These are phyloP conservation scores for Apiospora saccharicola DNA, from an alignment of 2,329 filamentous ascomycete genomes.

Conservation along the genomic window DNA sequence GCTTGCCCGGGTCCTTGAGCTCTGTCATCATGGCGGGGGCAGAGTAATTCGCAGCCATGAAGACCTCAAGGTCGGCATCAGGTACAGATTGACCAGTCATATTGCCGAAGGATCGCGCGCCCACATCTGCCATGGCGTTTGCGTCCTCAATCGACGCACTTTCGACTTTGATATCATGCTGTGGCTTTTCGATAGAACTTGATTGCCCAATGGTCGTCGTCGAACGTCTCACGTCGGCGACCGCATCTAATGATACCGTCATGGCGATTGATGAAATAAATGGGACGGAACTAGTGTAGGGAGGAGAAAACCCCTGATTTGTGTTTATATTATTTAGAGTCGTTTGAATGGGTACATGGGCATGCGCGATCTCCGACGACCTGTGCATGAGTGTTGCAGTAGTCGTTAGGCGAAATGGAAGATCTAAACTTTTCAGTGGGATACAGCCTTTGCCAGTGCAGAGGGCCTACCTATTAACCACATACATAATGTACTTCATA, in stretches of 20 bases:
- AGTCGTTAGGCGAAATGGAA: neutral
- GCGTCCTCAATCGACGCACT: neutral
- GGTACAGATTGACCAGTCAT: neutral
- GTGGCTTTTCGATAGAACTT: neutral
- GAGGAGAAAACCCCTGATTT: neutral
- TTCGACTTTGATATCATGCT: neutral
- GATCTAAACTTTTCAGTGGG: neutral
- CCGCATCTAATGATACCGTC: neutral
- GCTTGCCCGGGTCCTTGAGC: neutral
- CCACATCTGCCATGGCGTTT: conserved; percentile 5
- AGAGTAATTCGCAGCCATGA: conserved; percentile 6
- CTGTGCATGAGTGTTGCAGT: too few relatives aligned
- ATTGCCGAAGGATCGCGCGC: neutral
- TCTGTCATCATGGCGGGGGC: conserved; percentile 16
- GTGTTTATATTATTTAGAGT: neutral
- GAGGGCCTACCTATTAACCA: too few relatives aligned
- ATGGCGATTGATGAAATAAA: neutral
- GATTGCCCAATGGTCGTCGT: neutral
- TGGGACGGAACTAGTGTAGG: too few relatives aligned
- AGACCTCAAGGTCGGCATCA: conserved; percentile 12
- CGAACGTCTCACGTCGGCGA: neutral
- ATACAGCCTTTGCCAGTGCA: neutral
- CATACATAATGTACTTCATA: too few relatives aligned
- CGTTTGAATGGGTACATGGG: neutral
- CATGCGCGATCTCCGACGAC: neutral